Conservation (phyloP, 139 green algal species). For the Monoraphidium neglectum region DNA sequence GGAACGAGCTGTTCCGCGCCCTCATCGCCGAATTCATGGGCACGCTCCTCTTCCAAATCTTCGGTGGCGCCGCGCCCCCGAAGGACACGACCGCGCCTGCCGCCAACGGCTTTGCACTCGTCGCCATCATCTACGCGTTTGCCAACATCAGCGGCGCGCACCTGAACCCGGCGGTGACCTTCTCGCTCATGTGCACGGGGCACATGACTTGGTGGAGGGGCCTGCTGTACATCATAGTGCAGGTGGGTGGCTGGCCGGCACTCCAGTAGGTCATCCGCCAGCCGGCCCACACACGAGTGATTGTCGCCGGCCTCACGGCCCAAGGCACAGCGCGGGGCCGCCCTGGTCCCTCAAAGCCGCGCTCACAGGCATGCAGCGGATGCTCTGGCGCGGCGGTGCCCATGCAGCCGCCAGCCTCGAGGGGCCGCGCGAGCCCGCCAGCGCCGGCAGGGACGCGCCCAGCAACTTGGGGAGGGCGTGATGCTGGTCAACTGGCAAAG, state of each 20-base stretch:
- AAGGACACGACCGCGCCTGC: conserved; percentile 57
- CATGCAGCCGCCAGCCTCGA: no score
- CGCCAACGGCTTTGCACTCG: conserved; percentile 62
- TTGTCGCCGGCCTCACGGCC: no score
- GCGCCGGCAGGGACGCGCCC: no score
- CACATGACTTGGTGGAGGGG: conserved; percentile 73
- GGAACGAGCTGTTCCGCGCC: conserved; percentile 41
- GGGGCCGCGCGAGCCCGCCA: no score
- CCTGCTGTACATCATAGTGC: conserved; percentile 66
- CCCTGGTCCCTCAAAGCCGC: no score
- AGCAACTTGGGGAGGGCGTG: background rate
- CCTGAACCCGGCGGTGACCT: conserved; percentile 75
- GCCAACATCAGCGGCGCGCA: conserved; percentile 72
- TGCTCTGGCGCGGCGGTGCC: no score
- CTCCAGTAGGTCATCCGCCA: no score
- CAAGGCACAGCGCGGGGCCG: no score
- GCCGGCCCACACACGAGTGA: no score
- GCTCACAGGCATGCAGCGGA: no score
- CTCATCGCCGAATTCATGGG: conserved; percentile 62
- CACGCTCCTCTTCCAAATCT: conserved; percentile 61
- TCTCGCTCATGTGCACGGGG: conserved; percentile 74
- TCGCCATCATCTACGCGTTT: conserved; percentile 69
- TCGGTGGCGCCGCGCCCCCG: conserved; percentile 55
- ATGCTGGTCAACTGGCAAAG: background rate
- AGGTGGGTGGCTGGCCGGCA: conserved; percentile 44